A percentile compares a stretch with the other conserved stretches of the same genome.
Evolutionary conservation across 345 rosid genomes (phyloP).

Genomic region (Noccaea caerulescens): DNA sequence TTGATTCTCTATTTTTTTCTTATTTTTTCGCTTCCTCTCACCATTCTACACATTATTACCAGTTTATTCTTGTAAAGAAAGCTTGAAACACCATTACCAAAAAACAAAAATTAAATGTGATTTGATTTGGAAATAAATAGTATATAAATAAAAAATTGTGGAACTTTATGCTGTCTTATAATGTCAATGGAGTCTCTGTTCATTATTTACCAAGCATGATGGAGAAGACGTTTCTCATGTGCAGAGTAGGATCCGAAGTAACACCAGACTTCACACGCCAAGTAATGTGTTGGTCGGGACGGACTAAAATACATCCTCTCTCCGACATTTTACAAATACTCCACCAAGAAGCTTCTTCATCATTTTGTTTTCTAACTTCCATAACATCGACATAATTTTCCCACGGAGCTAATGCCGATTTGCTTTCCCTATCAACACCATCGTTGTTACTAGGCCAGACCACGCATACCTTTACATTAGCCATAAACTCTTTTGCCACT

Average conservation of each 20-base stretch:
- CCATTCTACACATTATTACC: slow-evolving; percentile 10
- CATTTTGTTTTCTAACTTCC: slow-evolving; percentile 46
- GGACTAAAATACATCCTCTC: slow-evolving; percentile 69
- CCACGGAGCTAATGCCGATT: slow-evolving; percentile 63
- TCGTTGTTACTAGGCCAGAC: slow-evolving; percentile 57
- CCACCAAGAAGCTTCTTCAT: slow-evolving; percentile 71
- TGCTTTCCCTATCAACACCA: slow-evolving; percentile 45
- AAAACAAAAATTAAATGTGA: neutral
- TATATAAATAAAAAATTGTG: slow-evolving; percentile 22
- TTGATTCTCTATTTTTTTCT: slow-evolving; percentile 5
- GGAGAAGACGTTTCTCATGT: slow-evolving; percentile 65
- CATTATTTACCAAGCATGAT: slow-evolving; percentile 49
- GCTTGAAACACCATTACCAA: slow-evolving; percentile 22
- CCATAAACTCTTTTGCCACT: slow-evolving; percentile 62
- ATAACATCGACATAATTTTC: slow-evolving; percentile 60
- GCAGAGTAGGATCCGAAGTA: slow-evolving; percentile 47
- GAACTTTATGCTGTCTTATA: neutral
- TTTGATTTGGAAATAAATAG: slow-evolving; percentile 34
- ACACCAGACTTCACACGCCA: slow-evolving; percentile 65
- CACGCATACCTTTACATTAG: slow-evolving; percentile 60
- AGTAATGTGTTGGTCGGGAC: slow-evolving; percentile 86
- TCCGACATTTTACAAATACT: slow-evolving; percentile 67
- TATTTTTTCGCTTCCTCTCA: neutral
- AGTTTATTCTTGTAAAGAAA: slow-evolving; percentile 33
- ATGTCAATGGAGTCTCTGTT: neutral